Evolutionary conservation across 495 filamentous ascomycete genomes (phyloP), one percentile per base, ranked within the genome.

Genomic region (Pyrenopolyporus hunteri): DNA sequence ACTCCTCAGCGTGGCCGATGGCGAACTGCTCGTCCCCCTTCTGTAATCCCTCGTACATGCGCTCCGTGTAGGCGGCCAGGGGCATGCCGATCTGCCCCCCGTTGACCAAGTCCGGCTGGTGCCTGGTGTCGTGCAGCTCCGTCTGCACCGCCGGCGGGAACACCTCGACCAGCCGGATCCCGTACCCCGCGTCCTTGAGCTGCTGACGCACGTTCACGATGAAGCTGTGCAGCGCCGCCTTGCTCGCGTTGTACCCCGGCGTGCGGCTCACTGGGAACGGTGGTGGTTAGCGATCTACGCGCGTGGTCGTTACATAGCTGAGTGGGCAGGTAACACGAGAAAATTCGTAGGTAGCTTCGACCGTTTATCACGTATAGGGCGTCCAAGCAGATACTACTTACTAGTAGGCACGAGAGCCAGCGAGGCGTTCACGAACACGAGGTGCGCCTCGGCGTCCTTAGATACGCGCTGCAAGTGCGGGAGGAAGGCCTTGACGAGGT

Each of bases 121-220:
- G 70, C 58, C 72, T 74, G 35, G 69, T 68, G 52, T 82, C 78
- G 40, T 81, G 79, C 28, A 83, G 64, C 66, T 82, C 80, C 10
- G 78, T 88, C 71, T 87, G 83, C 37, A 88, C 83, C 2, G 81
- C 74, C 7, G 85, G 84, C 10, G 85, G 85, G 45, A 82, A 79
- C 4, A 86, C 68, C 64, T 89, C 85, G 20, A 87, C 77, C 4
- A 87, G 72, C 39, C 81, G 80, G 13, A 86, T 68, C 6, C n/a
- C 1, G 22, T 54, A 43, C 8, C 52, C 50, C 16, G 75, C 71
- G 9, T 76, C 76, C 4, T 71, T 68, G 2, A 89, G 67, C 68
- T 87, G 81, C 43, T 83, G 77, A 0, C 84, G 79, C 22, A 87
- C 70, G 16, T 68, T 76, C 6, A 84, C 71, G 23, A 80, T 63